Percentiles rank a stretch among this genome's conserved stretches.
Conservation (phyloP, 257 asterid species). For the Plantago ovata region DNA sequence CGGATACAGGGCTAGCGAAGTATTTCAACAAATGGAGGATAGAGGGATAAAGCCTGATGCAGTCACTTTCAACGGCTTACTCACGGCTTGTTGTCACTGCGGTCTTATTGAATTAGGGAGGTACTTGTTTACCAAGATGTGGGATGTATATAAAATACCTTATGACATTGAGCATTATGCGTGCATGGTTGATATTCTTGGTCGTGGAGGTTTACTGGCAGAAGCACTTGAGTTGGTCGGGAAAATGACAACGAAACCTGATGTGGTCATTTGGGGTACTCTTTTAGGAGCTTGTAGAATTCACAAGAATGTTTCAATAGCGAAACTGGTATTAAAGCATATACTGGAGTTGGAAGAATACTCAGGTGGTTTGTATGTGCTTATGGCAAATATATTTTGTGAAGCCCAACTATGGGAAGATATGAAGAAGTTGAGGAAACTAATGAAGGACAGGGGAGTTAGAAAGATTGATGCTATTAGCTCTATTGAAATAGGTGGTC, state of each 20-base stretch:
- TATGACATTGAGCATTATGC: conserved; percentile 52
- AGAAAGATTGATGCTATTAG: conserved; percentile 45
- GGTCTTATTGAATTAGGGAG: conserved; percentile 50
- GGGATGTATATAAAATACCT: conserved; percentile 22
- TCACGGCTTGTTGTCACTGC: conserved; percentile 64
- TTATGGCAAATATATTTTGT: conserved; percentile 48
- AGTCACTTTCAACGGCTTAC: conserved; percentile 54
- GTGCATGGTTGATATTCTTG: conserved; percentile 60
- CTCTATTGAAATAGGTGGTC: conserved; percentile 38
- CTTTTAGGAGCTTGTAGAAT: conserved; percentile 56
- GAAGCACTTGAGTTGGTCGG: conserved; percentile 49
- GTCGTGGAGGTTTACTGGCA: conserved; percentile 50
- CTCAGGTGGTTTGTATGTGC: conserved; percentile 46
- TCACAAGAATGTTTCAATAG: conserved; percentile 31
- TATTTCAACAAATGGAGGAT: conserved; percentile 56
- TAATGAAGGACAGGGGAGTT: conserved; percentile 37
- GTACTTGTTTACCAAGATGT: conserved; percentile 44
- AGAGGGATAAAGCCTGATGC: conserved; percentile 44
- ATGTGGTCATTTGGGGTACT: conserved; percentile 54
- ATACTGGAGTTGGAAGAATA: conserved; percentile 37
- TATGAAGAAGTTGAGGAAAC: conserved; percentile 48
- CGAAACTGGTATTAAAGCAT: conserved; percentile 48
- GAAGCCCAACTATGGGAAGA: conserved; percentile 53
- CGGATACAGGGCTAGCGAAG: conserved; percentile 42
- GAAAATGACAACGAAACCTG: conserved; percentile 50